Percentiles rank a stretch among this genome's conserved stretches.
These are phyloP conservation scores for Cadophora sp. DNA, from an alignment of 2,329 filamentous ascomycete species.

Conservation along the genomic window DNA sequence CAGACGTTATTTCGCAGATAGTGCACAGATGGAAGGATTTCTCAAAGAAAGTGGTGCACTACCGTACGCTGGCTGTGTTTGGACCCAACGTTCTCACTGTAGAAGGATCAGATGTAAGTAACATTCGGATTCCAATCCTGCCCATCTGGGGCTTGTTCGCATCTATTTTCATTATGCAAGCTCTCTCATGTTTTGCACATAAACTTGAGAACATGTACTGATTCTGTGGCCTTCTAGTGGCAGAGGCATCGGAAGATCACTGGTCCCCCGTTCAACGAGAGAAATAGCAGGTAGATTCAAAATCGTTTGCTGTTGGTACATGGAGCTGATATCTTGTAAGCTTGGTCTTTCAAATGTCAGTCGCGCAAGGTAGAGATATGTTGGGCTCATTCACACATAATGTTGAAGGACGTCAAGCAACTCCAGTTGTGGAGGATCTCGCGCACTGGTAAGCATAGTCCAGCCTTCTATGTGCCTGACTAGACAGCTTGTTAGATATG, in stretches of 20 bases:
- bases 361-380: conserved; percentile 46
- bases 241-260: conserved; percentile 75
- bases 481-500: no score
- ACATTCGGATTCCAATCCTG: neutral
- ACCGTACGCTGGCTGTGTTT: conserved; percentile 42
- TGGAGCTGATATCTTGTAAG: conserved; percentile 30
- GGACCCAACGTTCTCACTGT: conserved; percentile 74
- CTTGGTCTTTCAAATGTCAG: conserved; percentile 48
- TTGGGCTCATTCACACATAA: conserved; percentile 38
- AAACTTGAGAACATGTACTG: neutral
- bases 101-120: conserved; percentile 58
- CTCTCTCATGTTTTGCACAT: neutral
- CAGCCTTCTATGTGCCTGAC: neutral
- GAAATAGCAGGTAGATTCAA: conserved; percentile 53
- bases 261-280: conserved; percentile 75
- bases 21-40: conserved; percentile 34
- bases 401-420: conserved; percentile 21
- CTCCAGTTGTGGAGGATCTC: conserved; percentile 34
- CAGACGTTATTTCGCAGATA: conserved; percentile 29
- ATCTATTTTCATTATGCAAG: neutral
- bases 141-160: neutral
- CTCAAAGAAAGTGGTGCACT: conserved; percentile 27
- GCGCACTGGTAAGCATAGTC: conserved; percentile 36
- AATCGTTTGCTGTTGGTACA: neutral
- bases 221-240: conserved; percentile 54